A percentile compares a stretch with the other conserved stretches of the same genome.
These are phyloP conservation scores for Rickenella mellea DNA, from an alignment of 768 basidiomycete species.

Conservation along the genomic window DNA sequence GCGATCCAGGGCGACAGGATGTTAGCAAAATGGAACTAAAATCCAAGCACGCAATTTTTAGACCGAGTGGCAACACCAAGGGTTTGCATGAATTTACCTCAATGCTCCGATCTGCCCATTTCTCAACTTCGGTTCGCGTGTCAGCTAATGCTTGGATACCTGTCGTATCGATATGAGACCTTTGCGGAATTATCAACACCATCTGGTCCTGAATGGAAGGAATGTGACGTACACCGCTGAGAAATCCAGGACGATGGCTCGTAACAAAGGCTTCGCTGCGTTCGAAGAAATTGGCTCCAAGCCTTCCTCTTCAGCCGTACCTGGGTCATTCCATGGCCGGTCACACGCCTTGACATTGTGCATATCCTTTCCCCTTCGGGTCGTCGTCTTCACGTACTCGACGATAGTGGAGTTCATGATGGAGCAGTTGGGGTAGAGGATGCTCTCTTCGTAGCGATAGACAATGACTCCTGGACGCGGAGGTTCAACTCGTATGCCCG, in stretches of 20 bases:
- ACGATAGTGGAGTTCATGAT: slow-evolving; percentile 63
- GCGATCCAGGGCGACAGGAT: slow-evolving; percentile 91
- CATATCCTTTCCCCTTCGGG: slow-evolving; percentile 68
- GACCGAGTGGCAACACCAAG: background rate
- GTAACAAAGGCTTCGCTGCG: slow-evolving; percentile 51
- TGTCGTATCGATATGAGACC: slow-evolving; percentile 86
- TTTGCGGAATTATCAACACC: slow-evolving; percentile 18
- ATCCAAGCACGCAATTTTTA: no score
- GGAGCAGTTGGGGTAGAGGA: slow-evolving; percentile 74
- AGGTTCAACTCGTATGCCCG: no score
- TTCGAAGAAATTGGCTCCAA: slow-evolving; percentile 36
- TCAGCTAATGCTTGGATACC: slow-evolving; percentile 88
- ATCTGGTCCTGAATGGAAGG: background rate
- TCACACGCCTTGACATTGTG: slow-evolving; percentile 54
- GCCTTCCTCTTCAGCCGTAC: slow-evolving; percentile 42
- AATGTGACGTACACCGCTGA: slow-evolving; percentile 55
- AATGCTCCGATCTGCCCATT: slow-evolving; percentile 69
- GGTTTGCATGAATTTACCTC: slow-evolving; percentile 35
- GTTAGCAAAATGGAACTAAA: slow-evolving; percentile 89
- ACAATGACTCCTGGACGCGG: no score
- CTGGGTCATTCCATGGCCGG: slow-evolving; percentile 92
- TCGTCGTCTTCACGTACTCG: slow-evolving; percentile 70
- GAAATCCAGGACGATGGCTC: slow-evolving; percentile 89
- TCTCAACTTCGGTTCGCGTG: slow-evolving; percentile 80
- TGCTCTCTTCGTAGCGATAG: slow-evolving; percentile 88